Evolutionary conservation across 1,284 basidiomycete species (phyloP).

Genomic region (Peniophora sp.): DNA sequence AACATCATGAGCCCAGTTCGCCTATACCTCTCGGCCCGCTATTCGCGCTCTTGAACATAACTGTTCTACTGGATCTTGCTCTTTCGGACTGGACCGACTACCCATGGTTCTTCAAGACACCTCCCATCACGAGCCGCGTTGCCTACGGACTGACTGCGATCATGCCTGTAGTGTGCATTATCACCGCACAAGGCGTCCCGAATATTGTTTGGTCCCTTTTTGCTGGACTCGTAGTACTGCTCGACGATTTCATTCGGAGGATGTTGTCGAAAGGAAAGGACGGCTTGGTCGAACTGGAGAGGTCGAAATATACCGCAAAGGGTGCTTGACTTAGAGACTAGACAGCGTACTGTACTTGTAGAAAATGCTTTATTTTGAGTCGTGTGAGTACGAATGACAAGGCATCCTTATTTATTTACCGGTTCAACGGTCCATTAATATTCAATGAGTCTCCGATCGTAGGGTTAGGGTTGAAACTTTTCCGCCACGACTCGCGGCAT

Average conservation of each 20-base stretch:
- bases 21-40: constrained; percentile 6
- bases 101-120: not conserved
- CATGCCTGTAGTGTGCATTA: constrained; percentile 36
- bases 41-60: constrained; percentile 23
- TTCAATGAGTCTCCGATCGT: too few species aligned
- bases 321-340: too few species aligned
- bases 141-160: constrained; percentile 37
- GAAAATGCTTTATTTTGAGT: too few species aligned
- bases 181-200: constrained; percentile 40
- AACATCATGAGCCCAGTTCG: constrained; percentile 3
- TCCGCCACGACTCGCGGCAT: too few species aligned
- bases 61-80: constrained; percentile 27
- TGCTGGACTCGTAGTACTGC: constrained; percentile 29
- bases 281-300: constrained; percentile 41
- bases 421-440: too few species aligned
- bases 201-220: constrained; percentile 44
- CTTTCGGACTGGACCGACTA: constrained; percentile 7
- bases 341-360: too few species aligned
- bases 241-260: constrained; percentile 32
- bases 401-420: too few species aligned
- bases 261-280: constrained; percentile 35
- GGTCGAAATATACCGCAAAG: constrained; percentile 43
- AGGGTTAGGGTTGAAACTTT: too few species aligned
- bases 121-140: constrained; percentile 32
- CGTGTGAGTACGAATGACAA: too few species aligned